Evolutionary conservation across 148 eudicot species (phyloP).

Genomic region (Heliamphora exappendiculata): DNA sequence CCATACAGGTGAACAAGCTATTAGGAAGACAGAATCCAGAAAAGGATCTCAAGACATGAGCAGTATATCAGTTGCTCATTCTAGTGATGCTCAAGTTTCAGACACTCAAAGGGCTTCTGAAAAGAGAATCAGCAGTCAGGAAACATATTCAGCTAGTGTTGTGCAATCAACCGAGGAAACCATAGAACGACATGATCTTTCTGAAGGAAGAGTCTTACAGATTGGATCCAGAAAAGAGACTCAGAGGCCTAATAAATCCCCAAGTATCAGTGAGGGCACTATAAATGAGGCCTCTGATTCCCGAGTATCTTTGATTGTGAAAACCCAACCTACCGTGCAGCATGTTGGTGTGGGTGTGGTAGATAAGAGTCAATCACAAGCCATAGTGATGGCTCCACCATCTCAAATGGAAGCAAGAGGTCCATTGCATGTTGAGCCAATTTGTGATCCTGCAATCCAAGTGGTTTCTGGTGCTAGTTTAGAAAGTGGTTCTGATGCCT

Average conservation of each 20-base stretch:
- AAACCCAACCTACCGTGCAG: constrained; percentile 20
- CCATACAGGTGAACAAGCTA: constrained; percentile 14
- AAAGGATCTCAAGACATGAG: constrained; percentile 21
- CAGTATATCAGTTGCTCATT: constrained; percentile 14
- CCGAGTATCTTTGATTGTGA: constrained; percentile 19
- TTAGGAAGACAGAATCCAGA: constrained; percentile 22
- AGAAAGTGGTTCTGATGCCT: constrained; percentile 20
- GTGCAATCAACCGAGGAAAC: constrained; percentile 30
- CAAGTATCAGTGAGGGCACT: constrained; percentile 18
- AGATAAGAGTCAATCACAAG: neutral
- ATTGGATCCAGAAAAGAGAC: constrained; percentile 19
- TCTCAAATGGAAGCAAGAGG: constrained; percentile 8
- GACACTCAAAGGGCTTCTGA: constrained; percentile 20
- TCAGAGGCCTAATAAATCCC: constrained; percentile 18
- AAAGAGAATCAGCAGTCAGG: constrained; percentile 25
- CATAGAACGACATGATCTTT: constrained; percentile 17
- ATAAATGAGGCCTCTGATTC: constrained; percentile 26
- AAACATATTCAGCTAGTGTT: constrained; percentile 26
- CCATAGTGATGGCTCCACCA: constrained; percentile 1
- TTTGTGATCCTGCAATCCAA: neutral
- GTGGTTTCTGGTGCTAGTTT: neutral
- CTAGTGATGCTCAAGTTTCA: constrained; percentile 9
- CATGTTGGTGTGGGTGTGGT: neutral
- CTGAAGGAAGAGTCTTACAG: constrained; percentile 26
- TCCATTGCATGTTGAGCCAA: constrained; percentile 2